These are phyloP conservation scores for Nissolia schottii DNA, from an alignment of 306 rosid species.

Conservation along the genomic window DNA sequence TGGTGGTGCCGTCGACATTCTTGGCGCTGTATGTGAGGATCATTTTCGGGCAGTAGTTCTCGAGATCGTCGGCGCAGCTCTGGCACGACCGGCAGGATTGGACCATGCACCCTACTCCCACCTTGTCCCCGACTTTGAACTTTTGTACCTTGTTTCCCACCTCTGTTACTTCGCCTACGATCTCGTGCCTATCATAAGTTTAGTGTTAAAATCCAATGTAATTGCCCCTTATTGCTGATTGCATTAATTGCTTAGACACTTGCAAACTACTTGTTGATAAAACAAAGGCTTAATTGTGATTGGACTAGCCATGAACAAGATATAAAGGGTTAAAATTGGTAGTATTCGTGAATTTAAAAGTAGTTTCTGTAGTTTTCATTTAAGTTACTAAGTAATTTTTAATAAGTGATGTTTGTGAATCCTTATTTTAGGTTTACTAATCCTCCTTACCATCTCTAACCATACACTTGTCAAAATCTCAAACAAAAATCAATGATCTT, in stretches of 20 bases:
- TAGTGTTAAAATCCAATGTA: neutral
- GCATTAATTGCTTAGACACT: neutral
- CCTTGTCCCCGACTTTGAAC: slow-evolving; percentile 41
- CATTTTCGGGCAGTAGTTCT: slow-evolving; percentile 41
- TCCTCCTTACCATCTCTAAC: too few relatives aligned
- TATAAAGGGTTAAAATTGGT: neutral
- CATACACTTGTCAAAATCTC: too few relatives aligned
- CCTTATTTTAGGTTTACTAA: too few relatives aligned
- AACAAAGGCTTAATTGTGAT: neutral
- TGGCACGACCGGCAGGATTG: slow-evolving; percentile 41
- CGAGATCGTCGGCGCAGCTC: slow-evolving; percentile 28
- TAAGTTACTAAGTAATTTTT: too few relatives aligned
- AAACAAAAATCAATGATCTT: too few relatives aligned
- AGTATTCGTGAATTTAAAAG: too few relatives aligned
- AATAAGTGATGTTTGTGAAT: too few relatives aligned
- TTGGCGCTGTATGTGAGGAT: slow-evolving; percentile 27
- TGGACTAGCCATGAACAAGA: neutral
- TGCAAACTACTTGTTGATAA: neutral
- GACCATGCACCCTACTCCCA: slow-evolving; percentile 49
- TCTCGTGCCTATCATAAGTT: slow-evolving; percentile 42
- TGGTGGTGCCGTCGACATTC: slow-evolving; percentile 35
- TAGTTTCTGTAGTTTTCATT: too few relatives aligned
- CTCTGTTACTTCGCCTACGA: slow-evolving; percentile 42
- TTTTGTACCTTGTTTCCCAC: slow-evolving; percentile 42
- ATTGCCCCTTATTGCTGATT: too few relatives aligned